phyloP scores from a whole-genome alignment of 179 eudicot genomes.

The Spinacia oleracea region DNA sequence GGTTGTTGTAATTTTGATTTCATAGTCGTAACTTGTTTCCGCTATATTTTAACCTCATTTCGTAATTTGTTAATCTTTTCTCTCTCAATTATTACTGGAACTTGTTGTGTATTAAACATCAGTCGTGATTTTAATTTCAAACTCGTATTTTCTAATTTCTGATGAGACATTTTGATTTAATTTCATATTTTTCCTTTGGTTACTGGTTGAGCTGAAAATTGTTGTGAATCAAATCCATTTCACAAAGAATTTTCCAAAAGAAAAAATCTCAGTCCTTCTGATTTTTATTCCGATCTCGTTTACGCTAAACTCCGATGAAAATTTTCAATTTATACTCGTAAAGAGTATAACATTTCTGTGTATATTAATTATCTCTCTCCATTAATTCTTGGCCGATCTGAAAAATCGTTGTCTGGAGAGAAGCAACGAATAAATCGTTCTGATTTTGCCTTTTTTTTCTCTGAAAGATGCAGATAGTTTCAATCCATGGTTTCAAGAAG shows the following conservation, averaged over 20 bases:
- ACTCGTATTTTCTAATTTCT: too few relatives aligned
- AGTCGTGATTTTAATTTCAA: too few relatives aligned
- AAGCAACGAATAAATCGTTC: neutral
- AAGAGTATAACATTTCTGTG: too few relatives aligned
- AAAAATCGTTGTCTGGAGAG: neutral
- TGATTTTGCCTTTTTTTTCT: neutral
- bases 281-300: neutral
- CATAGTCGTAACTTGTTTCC: too few relatives aligned
- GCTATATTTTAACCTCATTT: neutral
- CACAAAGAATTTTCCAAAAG: too few relatives aligned
- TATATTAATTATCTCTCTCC: too few relatives aligned
- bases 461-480: constrained; percentile 26
- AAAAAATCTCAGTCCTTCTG: too few relatives aligned
- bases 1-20: too few relatives aligned
- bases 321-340: too few relatives aligned
- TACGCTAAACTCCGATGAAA: neutral
- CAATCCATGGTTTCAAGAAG: constrained; percentile 30
- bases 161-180: too few relatives aligned
- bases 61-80: neutral
- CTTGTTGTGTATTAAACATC: neutral
- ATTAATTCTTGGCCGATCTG: too few relatives aligned
- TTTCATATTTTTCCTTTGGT: neutral
- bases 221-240: neutral
- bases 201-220: neutral
- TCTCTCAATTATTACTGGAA: neutral